Evolutionary conservation across 2,329 filamentous ascomycete genomes (phyloP).

Genomic region (Ophiobolus disseminans): DNA sequence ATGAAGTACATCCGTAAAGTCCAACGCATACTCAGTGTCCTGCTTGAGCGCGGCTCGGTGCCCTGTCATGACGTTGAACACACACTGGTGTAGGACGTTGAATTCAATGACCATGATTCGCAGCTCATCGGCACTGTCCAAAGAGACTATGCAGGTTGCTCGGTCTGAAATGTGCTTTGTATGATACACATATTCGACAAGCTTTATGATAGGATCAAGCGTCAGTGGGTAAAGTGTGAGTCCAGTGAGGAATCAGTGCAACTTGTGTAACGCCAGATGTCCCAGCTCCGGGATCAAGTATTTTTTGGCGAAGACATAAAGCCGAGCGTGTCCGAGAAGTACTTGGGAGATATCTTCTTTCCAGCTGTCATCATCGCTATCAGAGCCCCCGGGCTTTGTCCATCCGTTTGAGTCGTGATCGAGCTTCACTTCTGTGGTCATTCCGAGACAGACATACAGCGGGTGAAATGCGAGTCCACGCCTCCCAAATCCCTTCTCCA

Average conservation of each 20-base stretch:
- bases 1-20: no score
- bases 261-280: neutral
- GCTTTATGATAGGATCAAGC: neutral
- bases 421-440: no score
- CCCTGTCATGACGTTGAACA: no score
- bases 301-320: neutral
- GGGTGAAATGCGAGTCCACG: no score
- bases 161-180: neutral
- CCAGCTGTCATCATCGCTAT: neutral
- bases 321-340: neutral
- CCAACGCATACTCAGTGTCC: no score
- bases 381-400: neutral
- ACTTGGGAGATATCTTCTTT: neutral
- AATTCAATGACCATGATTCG: no score
- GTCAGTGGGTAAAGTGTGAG: neutral
- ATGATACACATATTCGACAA: neutral
- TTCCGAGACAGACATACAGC: no score
- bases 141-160: no score
- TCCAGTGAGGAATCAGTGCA: neutral
- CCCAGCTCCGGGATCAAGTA: neutral
- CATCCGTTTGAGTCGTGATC: neutral
- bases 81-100: no score
- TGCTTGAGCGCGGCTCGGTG: no score
- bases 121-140: no score
- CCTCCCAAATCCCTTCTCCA: no score